Base-by-base conservation (phyloP, 306 rosid species). In the Corylus avellana region DNA sequence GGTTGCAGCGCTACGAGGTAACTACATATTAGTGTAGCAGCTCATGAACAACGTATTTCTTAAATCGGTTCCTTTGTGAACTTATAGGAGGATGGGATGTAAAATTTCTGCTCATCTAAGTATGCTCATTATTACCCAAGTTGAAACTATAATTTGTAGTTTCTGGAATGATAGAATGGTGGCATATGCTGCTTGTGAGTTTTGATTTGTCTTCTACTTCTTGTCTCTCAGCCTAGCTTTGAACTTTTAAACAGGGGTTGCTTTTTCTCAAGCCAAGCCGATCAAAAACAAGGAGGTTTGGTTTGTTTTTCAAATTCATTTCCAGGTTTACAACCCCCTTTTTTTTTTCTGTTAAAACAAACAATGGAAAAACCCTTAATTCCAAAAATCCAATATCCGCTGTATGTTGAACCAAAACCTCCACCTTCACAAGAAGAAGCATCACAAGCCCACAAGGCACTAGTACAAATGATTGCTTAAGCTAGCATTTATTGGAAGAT, bases 1-100 rank as follows among this genome's bases (percentile, higher is more conserved):
- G 98, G 97, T 71, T 92, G 86, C 98, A 94, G 79, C 83, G 88
- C 51, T 89, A 79, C 88, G 85, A 88, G 84, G 98, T 92, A 87
- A 78, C 8, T 37, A 54, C 70, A 4, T 2, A 35, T 78, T 29
- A 50, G 6, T 44, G 42, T 10, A 48, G 39, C 32, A 8, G 27
- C n/a, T 5, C 3, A 8, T 18, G 56, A 42, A 13, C 8, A 1
- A 51, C 4, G 27, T 32, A n/a, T 14, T 29, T 72, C 56, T 66
- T 81, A 42, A 67, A 18, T 18, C 25, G 20, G n/a, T 35, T 64
- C 48, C 47, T 64, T 32, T 64, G 44, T 71, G 46, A 50, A 69
- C 32, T 68, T 68, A 39, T 68, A 1, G 64, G 70, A 63, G 70
- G 68, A 44, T 64, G 46, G 37, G 27, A 58, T 66, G 14, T 64